Conservation (phyloP, 306 rosid species). For the Nissolia schottii region DNA sequence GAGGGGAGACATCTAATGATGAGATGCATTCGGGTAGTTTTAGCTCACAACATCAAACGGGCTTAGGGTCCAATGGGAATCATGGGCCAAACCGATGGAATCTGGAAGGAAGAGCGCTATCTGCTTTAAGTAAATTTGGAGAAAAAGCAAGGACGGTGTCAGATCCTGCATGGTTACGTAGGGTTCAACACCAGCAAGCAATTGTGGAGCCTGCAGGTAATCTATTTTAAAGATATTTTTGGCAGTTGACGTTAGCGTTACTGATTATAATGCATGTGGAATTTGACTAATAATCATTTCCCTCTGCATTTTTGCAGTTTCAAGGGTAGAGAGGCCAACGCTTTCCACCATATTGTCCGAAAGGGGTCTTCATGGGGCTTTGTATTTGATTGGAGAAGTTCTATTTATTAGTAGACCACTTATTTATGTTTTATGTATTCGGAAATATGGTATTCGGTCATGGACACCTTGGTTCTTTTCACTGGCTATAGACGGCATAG, state of each 20-base stretch:
- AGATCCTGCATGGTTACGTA: constrained; percentile 51
- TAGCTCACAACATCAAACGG: constrained; percentile 35
- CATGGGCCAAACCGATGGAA: constrained; percentile 50
- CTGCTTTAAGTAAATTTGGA: constrained; percentile 78
- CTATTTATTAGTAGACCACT: constrained; percentile 78
- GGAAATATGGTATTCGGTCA: constrained; percentile 65
- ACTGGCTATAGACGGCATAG: constrained; percentile 57
- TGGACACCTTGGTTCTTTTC: constrained; percentile 97
- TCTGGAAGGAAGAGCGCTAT: constrained; percentile 78
- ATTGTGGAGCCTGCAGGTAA: constrained; percentile 58
- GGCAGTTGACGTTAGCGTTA: neutral
- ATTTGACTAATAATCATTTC: constrained; percentile 27
- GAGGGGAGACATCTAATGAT: constrained; percentile 72
- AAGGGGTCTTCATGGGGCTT: constrained; percentile 67
- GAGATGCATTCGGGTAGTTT: constrained; percentile 29
- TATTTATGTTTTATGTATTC: constrained; percentile 72
- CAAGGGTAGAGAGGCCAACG: constrained; percentile 49
- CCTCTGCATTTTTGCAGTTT: constrained; percentile 42
- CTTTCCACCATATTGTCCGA: constrained; percentile 54
- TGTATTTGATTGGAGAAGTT: constrained; percentile 65
- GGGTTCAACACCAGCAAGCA: constrained; percentile 63
- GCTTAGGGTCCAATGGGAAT: constrained; percentile 33
- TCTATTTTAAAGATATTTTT: neutral
- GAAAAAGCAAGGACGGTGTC: constrained; percentile 64
- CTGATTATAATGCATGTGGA: neutral